Conservation (phyloP, 1,139 yeast species). For the Debaryomyces fabryi region DNA sequence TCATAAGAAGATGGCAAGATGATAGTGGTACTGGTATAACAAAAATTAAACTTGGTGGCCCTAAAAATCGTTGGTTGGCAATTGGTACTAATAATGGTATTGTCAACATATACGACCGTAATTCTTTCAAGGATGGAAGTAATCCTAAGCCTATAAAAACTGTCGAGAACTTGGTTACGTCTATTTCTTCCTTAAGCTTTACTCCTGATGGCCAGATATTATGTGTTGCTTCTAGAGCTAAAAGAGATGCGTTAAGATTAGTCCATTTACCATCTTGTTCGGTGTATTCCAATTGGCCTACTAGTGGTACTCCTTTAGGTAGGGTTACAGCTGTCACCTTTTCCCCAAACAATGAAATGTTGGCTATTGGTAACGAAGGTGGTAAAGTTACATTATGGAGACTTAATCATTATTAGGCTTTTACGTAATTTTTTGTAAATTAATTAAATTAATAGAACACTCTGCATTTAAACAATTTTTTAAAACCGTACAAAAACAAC, state of each 20-base stretch:
- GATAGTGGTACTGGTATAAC: conserved; percentile 87
- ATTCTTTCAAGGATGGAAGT: conserved; percentile 20
- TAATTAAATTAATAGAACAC: conserved; percentile 2
- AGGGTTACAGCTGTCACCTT: conserved; percentile 83
- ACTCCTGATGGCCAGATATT: conserved; percentile 89
- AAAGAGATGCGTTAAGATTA: conserved; percentile 81
- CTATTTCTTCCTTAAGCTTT: conserved; percentile 74
- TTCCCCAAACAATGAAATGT: conserved; percentile 79
- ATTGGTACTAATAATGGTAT: conserved; percentile 88
- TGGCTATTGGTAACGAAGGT: conserved; percentile 87
- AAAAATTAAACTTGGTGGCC: conserved; percentile 77
- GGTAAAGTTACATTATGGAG: conserved; percentile 93
- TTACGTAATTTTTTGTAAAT: conserved; percentile 1
- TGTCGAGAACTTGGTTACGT: conserved; percentile 79
- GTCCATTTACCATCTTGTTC: conserved; percentile 89
- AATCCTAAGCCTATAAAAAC: conserved; percentile 55
- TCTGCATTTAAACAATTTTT: conserved; percentile 2
- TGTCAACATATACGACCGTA: conserved; percentile 82
- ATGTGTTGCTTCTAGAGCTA: conserved; percentile 82
- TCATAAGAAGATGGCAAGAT: conserved; percentile 78
- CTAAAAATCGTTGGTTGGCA: conserved; percentile 79
- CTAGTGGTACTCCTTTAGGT: conserved; percentile 94
- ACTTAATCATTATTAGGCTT: conserved; percentile 66
- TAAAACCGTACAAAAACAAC: background rate
- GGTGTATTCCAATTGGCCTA: conserved; percentile 95